Base-by-base conservation (phyloP, 345 rosid species). In the Cochlearia excelsa region DNA sequence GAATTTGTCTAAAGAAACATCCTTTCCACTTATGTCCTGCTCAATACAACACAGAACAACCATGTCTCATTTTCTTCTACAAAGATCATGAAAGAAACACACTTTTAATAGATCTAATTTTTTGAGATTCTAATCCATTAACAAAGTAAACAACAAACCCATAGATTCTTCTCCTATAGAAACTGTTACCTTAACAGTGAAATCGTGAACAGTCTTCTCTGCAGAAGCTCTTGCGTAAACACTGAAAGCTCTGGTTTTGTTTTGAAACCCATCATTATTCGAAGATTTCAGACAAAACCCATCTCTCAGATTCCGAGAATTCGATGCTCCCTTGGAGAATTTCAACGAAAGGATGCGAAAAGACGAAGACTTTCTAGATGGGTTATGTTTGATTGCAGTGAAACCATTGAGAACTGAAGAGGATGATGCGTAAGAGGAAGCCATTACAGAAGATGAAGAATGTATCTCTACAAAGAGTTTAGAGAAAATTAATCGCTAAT, bases 1-100 rank as follows among this genome's bases (percentile, higher is more conserved):
- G 59, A 83, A 92, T 51, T 68, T 78, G 70, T 73, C 72, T 35
- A 88, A 80, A 59, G 88, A 63, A 57, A 83, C 90, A 70, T 92
- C 86, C 33, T 80, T 82, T 41, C 81, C 88, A 68, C 78, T 84
- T 43, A 88, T 84, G 73, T 92, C 97, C 98, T 92, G 79, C 47
- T 60, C 30, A 48, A 34, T 31, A 29, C 1, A 3, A 11, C 28
- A 64, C 26, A 65, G 37, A 47, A 28, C 3, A 54, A 2, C 37
- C 26, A 51, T 33, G 5, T 63, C 49, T 1, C 23, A 4, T 16
- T 16, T 16, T 16, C 23, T 16, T 16, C 23, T 16, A 16, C 23
- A 16, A 16, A 16, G 23, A 16, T 16, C 23, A 16, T 16, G 23
- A 16, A 16, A 16, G 23, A 16, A 16, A 16, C 23, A 16, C 23